These are phyloP conservation scores for Hyaloperonospora arabidopsidis DNA, from an alignment of 352 stramenopile genomes.

Conservation along the genomic window DNA sequence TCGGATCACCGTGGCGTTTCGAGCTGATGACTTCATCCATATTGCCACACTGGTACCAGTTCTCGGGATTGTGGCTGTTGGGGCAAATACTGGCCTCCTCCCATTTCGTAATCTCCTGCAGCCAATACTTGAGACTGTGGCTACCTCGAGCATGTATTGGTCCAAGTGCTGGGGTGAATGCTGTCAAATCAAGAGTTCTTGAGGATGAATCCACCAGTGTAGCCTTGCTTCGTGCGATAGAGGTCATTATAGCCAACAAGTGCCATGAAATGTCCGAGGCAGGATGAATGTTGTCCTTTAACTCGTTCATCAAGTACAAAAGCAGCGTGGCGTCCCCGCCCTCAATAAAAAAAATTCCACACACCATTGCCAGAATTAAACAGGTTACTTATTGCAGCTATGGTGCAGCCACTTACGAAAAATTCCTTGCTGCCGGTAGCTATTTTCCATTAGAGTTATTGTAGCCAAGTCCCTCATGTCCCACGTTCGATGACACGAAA, in stretches of 20 bases:
- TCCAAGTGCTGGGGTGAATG: conserved; percentile 47
- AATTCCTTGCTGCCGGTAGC: conserved; percentile 62
- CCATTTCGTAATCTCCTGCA: conserved; percentile 65
- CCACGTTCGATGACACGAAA: conserved; percentile 36
- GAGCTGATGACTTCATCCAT: conserved; percentile 36
- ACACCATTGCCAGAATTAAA: conserved; percentile 55
- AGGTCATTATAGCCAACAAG: conserved; percentile 73
- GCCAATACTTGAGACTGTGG: conserved; percentile 63
- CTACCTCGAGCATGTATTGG: conserved; percentile 52
- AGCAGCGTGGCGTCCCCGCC: conserved; percentile 63
- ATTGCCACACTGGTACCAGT: conserved; percentile 78
- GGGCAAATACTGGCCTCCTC: conserved; percentile 65
- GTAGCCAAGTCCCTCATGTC: conserved; percentile 79
- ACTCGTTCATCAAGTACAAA: conserved; percentile 70
- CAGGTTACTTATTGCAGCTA: conserved; percentile 66
- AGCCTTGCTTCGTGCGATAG: conserved; percentile 51
- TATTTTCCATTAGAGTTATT: conserved; percentile 70
- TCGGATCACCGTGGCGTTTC: conserved; percentile 20
- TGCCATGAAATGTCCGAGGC: conserved; percentile 63
- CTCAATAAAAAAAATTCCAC: conserved; percentile 77
- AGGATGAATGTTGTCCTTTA: conserved; percentile 68
- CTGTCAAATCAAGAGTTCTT: conserved; percentile 77
- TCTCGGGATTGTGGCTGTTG: conserved; percentile 76
- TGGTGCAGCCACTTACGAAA: conserved; percentile 58
- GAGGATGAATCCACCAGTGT: conserved; percentile 58